Evolutionary conservation across 2,329 filamentous ascomycete genomes (phyloP), one percentile per base, ranked within the genome.

Genomic region (Cryphonectria parasitica): DNA sequence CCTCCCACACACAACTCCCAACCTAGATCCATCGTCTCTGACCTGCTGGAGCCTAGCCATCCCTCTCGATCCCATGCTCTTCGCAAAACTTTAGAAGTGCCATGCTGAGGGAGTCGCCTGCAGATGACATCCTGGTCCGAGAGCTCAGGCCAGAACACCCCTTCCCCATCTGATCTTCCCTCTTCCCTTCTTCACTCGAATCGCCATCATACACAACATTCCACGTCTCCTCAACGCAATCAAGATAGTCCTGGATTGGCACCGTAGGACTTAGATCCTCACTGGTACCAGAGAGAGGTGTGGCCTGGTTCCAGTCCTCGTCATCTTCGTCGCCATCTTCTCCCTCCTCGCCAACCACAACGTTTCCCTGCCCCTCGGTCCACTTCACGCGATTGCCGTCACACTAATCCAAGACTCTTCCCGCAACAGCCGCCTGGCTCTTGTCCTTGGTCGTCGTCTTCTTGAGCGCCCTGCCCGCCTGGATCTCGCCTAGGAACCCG

Each of bases 391-490:
- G 22, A 66, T 41, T 31, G 60, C 60, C 58, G 39, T 56, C 65
- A 67, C 58, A 62, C 68, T 82, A 88, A 73, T 83, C 84, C 79
- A 89, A 80, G 71, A 98, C 95, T 72, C 90, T 88, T n/a, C 95
- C 95, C 31, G 93, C 92, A 70, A 90, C 85, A 67, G 90, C 80
- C 66, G 93, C 87, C 64, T 76, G 81, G 80, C 95, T 98, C 80
- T 90, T 91, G 80, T 99, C 96, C 80, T 93, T 95, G 0, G 96
- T 98, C 79, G 91, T 84, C 34, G 94, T 94, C 86, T 98, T 98
- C 85, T 87, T 94, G 78, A 99, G 83, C 2, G 89, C 81, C 80
- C 81, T 94, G 60, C 96, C 95, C 73, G 89, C 83, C 78, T 95
- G 90, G 73, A 99, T 98, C 79, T 97, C 89, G 71, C 90, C 90